Evolutionary conservation across 129 eudicot genomes (phyloP), one percentile per base, ranked within the genome.

Genomic region (Calendula officinalis): DNA sequence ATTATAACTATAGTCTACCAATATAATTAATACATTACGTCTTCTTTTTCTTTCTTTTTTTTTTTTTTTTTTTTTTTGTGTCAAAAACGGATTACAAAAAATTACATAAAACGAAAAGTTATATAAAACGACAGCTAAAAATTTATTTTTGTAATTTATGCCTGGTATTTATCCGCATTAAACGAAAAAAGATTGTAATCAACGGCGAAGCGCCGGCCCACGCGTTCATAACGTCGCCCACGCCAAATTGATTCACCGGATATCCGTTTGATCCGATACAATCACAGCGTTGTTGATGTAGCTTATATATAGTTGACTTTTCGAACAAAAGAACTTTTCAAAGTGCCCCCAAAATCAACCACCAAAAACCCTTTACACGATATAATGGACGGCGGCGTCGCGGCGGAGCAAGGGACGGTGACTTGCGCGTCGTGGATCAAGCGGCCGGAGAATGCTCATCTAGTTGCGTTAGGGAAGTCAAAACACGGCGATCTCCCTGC

Each of bases 361-460:
- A 64, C 59, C 55, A 43, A 35, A 35, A 69, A 69, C 57, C 56
- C 77, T 44, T 59, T 7, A 7, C 1, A 9, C 81, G 30, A 22
- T 22, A 22, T 22, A 34, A 89, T 89, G 94, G 86, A 83, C 66
- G 90, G 84, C 48, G 78, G 75, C 32, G 68, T 70, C 52, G 66
- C 75, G 75, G 75, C 81, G 62, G 84, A 73, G 52, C 60, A 83
- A 67, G 97, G 95, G 63, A 78, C 75, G 69, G 95, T 88, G 47
- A 66, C 67, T 7, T 94, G 95, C 61, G 83, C 90, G 40, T 50
- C 91, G 48, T 88, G 99, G 99, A 88, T 94, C 69, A 72, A 78
- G 55, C 92, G 99, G 66, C 97, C 95, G 59, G 97, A 94, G 42
- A 82, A 94, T 72, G 77, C 81, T 48, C 95, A 88, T 64, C 74